phyloP scores from a whole-genome alignment of 352 stramenopile species.

The Globisporangium okanoganense region DNA sequence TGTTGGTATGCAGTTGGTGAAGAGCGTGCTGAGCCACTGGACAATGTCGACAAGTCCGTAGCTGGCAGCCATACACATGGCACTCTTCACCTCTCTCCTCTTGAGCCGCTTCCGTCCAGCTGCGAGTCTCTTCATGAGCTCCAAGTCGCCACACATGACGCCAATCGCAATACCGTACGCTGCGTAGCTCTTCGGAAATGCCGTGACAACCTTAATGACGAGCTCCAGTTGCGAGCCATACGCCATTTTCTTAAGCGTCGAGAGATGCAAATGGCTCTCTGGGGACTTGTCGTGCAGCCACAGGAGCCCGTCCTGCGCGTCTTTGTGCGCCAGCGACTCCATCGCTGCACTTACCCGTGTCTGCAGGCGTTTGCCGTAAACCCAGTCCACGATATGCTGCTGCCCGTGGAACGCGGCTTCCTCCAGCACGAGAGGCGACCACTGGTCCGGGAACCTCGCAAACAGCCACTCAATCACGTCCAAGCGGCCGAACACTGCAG shows the following conservation, averaged over 20 bases:
- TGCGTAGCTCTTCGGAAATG: conserved; percentile 2
- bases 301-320: neutral
- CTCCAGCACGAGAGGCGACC: conserved; percentile 5
- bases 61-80: conserved; percentile 11
- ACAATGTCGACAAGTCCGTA: conserved; percentile 6
- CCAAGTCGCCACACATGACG: conserved; percentile 5
- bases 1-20: neutral
- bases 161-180: neutral
- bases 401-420: conserved; percentile 9
- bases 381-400: conserved; percentile 13
- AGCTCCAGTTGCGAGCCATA: conserved; percentile 2
- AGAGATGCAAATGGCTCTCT: neutral
- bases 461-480: conserved; percentile 4
- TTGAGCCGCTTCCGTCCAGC: neutral
- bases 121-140: neutral
- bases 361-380: conserved; percentile 1
- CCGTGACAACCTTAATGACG: neutral
- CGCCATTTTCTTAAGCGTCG: conserved; percentile 7
- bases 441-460: neutral
- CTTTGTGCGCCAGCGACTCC: neutral
- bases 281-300: conserved; percentile 13
- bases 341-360: neutral
- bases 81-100: conserved; percentile 7
- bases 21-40: conserved; percentile 1
- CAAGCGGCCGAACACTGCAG: conserved; percentile 5